Percentiles rank a stretch among this genome's conserved stretches.
Conservation (phyloP, 2,329 filamentous ascomycete species). For the Aspergillus udagawae region DNA sequence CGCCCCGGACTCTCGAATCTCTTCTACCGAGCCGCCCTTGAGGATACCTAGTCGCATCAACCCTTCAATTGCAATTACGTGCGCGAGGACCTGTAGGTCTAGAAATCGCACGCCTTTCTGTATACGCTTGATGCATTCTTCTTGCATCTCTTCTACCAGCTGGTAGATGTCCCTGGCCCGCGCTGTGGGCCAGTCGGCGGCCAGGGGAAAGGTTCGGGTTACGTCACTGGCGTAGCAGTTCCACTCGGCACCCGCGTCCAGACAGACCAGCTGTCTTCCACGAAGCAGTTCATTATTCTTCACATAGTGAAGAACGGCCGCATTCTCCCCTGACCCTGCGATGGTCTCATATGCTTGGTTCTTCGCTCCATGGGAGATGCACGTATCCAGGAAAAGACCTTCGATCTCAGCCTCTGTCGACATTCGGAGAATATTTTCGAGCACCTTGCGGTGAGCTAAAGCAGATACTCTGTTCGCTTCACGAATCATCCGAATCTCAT, state of each 20-base stretch:
- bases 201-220: conserved; percentile 83
- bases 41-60: conserved; percentile 73
- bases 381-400: conserved; percentile 71
- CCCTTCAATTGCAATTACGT: conserved; percentile 76
- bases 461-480: conserved; percentile 68
- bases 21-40: conserved; percentile 56
- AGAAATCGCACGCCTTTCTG: conserved; percentile 76
- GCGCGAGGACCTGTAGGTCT: conserved; percentile 73
- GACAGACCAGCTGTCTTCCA: conserved; percentile 71
- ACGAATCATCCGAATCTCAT: conserved; percentile 68
- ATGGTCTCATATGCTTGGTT: conserved; percentile 88
- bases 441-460: conserved; percentile 61
- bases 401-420: conserved; percentile 80
- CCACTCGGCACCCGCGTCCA: conserved; percentile 81
- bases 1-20: conserved; percentile 34
- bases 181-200: conserved; percentile 55
- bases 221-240: conserved; percentile 68
- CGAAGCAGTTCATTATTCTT: conserved; percentile 68
- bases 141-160: conserved; percentile 83
- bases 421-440: conserved; percentile 59
- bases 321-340: conserved; percentile 73
- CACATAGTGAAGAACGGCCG: conserved; percentile 83
- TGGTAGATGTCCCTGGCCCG: conserved; percentile 74
- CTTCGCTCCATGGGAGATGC: conserved; percentile 69
- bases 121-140: conserved; percentile 67